Conservation (phyloP, 176 grass and related monocot species). For the Hordeum marinum region DNA sequence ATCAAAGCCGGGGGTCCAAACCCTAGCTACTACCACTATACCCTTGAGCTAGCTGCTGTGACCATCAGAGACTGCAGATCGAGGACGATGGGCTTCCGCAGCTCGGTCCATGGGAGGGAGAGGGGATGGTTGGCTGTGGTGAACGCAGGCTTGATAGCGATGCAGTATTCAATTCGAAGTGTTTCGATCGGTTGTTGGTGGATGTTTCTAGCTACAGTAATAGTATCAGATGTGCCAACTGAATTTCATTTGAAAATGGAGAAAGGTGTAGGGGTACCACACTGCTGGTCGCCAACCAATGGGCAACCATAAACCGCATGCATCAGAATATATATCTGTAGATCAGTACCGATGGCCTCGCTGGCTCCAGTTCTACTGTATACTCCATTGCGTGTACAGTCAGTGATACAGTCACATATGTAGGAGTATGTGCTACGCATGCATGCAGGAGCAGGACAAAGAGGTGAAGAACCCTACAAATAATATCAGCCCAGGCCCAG, state of each 20-base stretch:
- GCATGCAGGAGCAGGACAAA: conserved; percentile 23
- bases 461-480: neutral
- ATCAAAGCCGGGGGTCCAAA: conserved; percentile 26
- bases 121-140: conserved; percentile 22
- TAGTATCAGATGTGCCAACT: neutral
- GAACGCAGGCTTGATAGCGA: conserved; percentile 29
- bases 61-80: conserved; percentile 29
- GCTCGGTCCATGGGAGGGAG: neutral
- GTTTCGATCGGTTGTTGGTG: conserved; percentile 35
- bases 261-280: neutral
- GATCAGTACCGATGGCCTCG: neutral
- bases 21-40: conserved; percentile 2
- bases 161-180: conserved; percentile 22
- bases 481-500: conserved; percentile 13
- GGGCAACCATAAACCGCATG: neutral
- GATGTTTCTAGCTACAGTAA: conserved; percentile 24
- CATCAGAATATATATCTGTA: neutral
- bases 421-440: neutral
- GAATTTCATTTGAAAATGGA: neutral
- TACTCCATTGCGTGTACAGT: neutral
- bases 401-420: neutral
- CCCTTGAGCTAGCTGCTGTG: neutral
- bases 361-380: neutral
- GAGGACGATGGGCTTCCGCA: neutral
- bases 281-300: neutral